Evolutionary conservation across 208 protist species (phyloP).

Genomic region (Acanthamoeba rhysodes): DNA sequence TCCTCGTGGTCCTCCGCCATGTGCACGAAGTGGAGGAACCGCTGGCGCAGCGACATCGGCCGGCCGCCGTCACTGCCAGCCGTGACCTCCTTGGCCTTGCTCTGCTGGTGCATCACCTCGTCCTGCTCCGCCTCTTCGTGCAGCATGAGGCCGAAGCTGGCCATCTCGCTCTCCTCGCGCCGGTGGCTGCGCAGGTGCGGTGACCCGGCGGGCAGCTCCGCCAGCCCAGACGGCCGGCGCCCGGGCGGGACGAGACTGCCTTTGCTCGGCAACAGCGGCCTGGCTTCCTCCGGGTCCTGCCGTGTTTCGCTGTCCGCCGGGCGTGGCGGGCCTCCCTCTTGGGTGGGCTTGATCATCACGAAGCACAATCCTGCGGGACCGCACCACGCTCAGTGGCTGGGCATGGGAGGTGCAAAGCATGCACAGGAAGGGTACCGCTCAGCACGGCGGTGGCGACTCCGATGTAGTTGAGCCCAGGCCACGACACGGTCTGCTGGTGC

Average conservation of each 20-base stretch:
- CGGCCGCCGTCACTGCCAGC: not conserved
- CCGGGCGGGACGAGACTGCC: no score
- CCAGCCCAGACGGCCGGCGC: no score
- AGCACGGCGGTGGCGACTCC: not conserved
- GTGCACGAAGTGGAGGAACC: conserved; percentile 19
- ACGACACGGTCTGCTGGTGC: not conserved
- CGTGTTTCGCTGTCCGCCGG: not conserved
- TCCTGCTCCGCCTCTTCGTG: not conserved
- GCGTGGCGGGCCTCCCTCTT: not conserved
- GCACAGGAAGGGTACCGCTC: not conserved
- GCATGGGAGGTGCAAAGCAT: not conserved
- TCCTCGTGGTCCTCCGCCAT: conserved; percentile 42
- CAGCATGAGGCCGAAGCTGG: conserved; percentile 28
- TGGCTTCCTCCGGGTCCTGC: not conserved
- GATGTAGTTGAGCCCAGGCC: not conserved
- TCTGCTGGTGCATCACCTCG: not conserved
- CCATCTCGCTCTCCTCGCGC: conserved; percentile 26
- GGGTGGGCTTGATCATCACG: not conserved
- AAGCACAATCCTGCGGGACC: not conserved
- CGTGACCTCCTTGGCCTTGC: not conserved
- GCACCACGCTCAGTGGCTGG: not conserved
- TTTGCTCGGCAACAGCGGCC: not conserved
- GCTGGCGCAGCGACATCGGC: not conserved
- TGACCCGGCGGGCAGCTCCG: no score
- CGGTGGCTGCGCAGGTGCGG: not conserved